Percentiles rank a stretch among this genome's conserved stretches.
Evolutionary conservation across 768 basidiomycete genomes (phyloP).

Genomic region (Cubamyces lactineus): DNA sequence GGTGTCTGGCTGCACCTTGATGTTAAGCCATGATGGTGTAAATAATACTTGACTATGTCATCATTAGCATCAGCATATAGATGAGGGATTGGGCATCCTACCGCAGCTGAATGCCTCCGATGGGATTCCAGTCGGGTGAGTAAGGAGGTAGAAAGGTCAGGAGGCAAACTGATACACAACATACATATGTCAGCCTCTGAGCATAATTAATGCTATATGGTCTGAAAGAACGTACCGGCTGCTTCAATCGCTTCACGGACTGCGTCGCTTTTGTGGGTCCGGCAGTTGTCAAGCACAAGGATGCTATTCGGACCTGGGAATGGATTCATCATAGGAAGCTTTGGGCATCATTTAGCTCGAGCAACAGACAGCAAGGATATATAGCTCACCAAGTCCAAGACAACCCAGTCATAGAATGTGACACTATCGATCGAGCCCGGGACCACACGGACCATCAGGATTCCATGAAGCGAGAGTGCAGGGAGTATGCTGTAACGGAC

Average conservation of each 20-base stretch:
- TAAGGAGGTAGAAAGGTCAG: slow-evolving; percentile 39
- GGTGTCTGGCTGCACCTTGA: no score
- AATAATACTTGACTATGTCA: not conserved
- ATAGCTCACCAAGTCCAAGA: no score
- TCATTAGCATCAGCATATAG: not conserved
- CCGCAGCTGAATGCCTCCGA: slow-evolving; percentile 38
- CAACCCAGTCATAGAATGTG: slow-evolving; percentile 39
- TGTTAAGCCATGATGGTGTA: not conserved
- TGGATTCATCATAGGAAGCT: slow-evolving; percentile 29
- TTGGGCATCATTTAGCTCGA: no score
- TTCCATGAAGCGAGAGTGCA: slow-evolving; percentile 34
- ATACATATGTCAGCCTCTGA: no score
- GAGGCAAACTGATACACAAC: slow-evolving; percentile 29
- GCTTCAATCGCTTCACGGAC: slow-evolving; percentile 32
- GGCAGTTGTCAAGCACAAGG: slow-evolving; percentile 34
- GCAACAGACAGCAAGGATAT: no score
- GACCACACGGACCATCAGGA: slow-evolving; percentile 31
- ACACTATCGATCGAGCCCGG: slow-evolving; percentile 34
- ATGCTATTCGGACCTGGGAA: slow-evolving; percentile 27
- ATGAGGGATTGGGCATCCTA: slow-evolving; percentile 21
- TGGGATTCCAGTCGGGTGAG: slow-evolving; percentile 42
- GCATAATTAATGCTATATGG: not conserved
- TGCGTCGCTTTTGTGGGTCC: slow-evolving; percentile 33
- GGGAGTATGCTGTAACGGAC: slow-evolving; percentile 33
- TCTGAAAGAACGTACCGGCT: not conserved